Base-by-base conservation (phyloP, 257 asterid genomes). In the Fraxinus cuspidata region DNA sequence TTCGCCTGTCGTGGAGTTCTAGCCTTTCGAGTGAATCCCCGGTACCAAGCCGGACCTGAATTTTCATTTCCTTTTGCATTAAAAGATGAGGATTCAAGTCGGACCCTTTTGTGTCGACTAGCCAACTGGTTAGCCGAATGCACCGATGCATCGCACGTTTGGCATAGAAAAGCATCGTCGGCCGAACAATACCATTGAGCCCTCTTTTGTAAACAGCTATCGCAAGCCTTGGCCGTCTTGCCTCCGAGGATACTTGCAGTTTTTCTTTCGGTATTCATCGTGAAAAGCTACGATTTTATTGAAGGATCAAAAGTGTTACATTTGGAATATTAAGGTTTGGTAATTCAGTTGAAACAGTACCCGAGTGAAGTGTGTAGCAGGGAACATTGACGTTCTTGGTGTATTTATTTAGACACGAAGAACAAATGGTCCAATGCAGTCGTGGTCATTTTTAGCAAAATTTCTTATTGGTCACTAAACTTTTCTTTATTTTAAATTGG, bases 141-240 rank as follows among this genome's bases (percentile, higher is more conserved):
- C 3, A 92, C 92, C 0, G 87, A 74, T 56, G 73, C 76, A 49
- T 92, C 96, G 42, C 97, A 90, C 7, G 88, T 37, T 74, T 89
- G 97, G 80, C 96, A 92, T 29, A 92, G 93, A 65, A 92, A 92
- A 28, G 97, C 97, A 35, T 92, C 97, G 25, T 90, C 96, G 0
- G 95, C 92, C 0, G 87, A 81, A 70, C 97, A 92, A 81, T 85
- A 90, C 96, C 97, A 92, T 21, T 92, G 81, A 0, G 97, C 97
- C 47, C 96, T 75, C 63, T 88, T 88, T 9, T 77, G 25, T 4
- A 90, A 47, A 82, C 97, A 92, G 89, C 88, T 87, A 32, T 92
- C 94, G 9, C 96, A 92, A 16, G 93, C 88, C 77, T 92, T 80
- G 4, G 91, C 93, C 0, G 91, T 88, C 74, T 86, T 89, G 29